These are phyloP conservation scores for Penicillium concentricum DNA, from an alignment of 2,329 filamentous ascomycete species.

Conservation along the genomic window DNA sequence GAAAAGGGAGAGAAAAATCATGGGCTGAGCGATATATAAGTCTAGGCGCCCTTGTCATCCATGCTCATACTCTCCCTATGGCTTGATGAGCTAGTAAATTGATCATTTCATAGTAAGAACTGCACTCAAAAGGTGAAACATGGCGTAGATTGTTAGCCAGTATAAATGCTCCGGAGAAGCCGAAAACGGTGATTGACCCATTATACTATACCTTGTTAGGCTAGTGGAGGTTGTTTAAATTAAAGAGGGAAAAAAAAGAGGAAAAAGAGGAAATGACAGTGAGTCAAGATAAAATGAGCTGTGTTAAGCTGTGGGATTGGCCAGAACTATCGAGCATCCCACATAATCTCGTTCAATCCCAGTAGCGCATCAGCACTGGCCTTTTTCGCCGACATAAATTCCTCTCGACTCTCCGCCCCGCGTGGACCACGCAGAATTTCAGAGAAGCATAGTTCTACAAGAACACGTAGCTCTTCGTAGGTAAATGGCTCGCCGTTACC, in stretches of 20 bases:
- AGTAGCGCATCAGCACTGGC: conserved; percentile 46
- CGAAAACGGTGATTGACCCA: conserved; percentile 10
- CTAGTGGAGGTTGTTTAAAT: conserved; percentile 18
- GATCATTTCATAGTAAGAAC: conserved; percentile 1
- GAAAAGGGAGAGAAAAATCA: conserved; percentile 5
- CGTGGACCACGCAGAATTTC: conserved; percentile 43
- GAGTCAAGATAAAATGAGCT: conserved; percentile 3
- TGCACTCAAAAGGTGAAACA: conserved; percentile 23
- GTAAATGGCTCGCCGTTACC: conserved; percentile 45
- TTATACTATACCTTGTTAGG: conserved; percentile 8
- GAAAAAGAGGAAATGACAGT: conserved; percentile 12
- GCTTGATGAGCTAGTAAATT: background rate
- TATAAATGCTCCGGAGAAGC: conserved; percentile 11
- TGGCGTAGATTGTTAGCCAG: conserved; percentile 12
- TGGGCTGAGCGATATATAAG: background rate
- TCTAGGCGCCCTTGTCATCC: background rate
- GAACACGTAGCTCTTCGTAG: conserved; percentile 47
- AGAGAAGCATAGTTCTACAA: conserved; percentile 49
- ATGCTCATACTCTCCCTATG: background rate
- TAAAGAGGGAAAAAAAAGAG: conserved; percentile 12
- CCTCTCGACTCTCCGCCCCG: conserved; percentile 44
- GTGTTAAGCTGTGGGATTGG: background rate
- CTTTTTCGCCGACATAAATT: conserved; percentile 48
- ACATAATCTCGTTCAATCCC: conserved; percentile 49
- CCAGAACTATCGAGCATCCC: conserved; percentile 41